These are phyloP conservation scores for Boletus rufocinnamomeus DNA, from an alignment of 768 basidiomycete species.

Conservation along the genomic window DNA sequence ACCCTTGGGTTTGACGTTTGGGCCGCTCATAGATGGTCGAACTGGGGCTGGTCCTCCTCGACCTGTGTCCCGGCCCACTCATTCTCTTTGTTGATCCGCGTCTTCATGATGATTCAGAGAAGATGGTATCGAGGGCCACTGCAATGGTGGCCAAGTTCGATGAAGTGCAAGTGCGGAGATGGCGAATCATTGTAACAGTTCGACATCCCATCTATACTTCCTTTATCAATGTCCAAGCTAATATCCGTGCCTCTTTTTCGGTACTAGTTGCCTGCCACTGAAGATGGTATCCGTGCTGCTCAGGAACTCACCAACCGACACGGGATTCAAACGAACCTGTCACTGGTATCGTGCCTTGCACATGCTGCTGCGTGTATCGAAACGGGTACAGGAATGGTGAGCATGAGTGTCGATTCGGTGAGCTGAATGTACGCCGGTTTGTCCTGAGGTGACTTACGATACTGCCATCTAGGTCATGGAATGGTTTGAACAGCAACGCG, in stretches of 20 bases:
- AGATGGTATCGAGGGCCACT: constrained; percentile 46
- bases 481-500: constrained; percentile 41
- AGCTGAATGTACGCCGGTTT: constrained; percentile 22
- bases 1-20: neutral
- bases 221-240: neutral
- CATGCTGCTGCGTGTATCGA: constrained; percentile 60
- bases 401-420: constrained; percentile 52
- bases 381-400: constrained; percentile 49
- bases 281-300: constrained; percentile 52
- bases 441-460: constrained; percentile 3
- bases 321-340: constrained; percentile 52
- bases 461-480: constrained; percentile 38
- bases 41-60: constrained; percentile 45
- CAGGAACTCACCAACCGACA: constrained; percentile 38
- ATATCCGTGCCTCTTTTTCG: neutral
- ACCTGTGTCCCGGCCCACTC: constrained; percentile 49
- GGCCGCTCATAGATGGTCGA: constrained; percentile 48
- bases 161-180: constrained; percentile 39
- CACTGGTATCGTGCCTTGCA: constrained; percentile 50
- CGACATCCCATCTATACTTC: constrained; percentile 1
- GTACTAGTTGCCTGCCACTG: constrained; percentile 59
- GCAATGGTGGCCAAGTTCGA: constrained; percentile 44
- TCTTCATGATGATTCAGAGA: constrained; percentile 35
- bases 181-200: constrained; percentile 53
- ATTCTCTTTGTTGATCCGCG: constrained; percentile 55